Conservation (phyloP, 805 yeast species). For the Kurtzmaniella fragi region DNA sequence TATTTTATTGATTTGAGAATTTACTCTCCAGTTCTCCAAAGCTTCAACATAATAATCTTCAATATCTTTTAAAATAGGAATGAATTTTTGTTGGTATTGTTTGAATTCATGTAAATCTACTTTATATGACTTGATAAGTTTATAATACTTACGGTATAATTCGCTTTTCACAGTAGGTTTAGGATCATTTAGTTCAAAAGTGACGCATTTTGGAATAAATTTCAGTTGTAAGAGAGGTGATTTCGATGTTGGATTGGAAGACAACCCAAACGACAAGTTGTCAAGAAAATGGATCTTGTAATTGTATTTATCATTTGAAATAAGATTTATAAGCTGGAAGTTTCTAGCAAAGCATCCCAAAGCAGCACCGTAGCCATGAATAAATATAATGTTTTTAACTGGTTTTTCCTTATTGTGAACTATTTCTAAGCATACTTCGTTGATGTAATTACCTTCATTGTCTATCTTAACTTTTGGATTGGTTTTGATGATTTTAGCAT, state of each 20-base stretch:
- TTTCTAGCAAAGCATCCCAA: constrained; percentile 54
- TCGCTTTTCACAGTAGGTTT: constrained; percentile 22
- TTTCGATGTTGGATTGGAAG: constrained; percentile 37
- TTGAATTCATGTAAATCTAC: constrained; percentile 20
- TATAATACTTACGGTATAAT: constrained; percentile 35
- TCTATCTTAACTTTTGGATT: constrained; percentile 18
- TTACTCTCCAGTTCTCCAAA: constrained; percentile 60
- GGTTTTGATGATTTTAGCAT: constrained; percentile 14
- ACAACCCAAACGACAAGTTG: constrained; percentile 46
- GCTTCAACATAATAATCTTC: constrained; percentile 55
- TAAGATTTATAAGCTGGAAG: constrained; percentile 34
- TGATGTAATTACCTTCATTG: constrained; percentile 21
- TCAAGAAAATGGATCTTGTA: constrained; percentile 49
- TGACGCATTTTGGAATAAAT: constrained; percentile 12
- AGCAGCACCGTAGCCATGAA: constrained; percentile 57
- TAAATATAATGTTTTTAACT: constrained; percentile 42
- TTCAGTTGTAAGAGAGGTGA: constrained; percentile 8
- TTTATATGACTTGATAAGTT: constrained; percentile 31
- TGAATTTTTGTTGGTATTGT: constrained; percentile 29
- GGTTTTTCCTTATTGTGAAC: constrained; percentile 16
- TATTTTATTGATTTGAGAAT: constrained; percentile 45
- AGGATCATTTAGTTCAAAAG: constrained; percentile 20
- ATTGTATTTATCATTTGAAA: constrained; percentile 23
- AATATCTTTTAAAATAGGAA: constrained; percentile 36
- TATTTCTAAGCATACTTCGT: constrained; percentile 29